phyloP scores from a whole-genome alignment of 345 rosid genomes.

The Sonneratia caseolaris region DNA sequence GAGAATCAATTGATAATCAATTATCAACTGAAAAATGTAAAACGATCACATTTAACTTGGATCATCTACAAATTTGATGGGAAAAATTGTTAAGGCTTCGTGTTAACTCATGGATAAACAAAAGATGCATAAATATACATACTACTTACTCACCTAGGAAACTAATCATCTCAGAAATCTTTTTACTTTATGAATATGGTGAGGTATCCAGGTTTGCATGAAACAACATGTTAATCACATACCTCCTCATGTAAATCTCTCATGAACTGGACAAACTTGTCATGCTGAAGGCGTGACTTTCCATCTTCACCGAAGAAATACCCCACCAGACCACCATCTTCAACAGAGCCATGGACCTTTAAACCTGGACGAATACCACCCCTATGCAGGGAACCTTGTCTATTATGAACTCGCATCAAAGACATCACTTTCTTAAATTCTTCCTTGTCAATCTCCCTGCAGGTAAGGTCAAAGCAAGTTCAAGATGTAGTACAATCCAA shows the following conservation, averaged over 20 bases:
- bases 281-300: constrained; percentile 44
- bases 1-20: too few species aligned
- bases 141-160: background rate
- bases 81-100: background rate
- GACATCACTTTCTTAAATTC: constrained; percentile 95
- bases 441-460: constrained; percentile 66
- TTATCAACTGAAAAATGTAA: background rate
- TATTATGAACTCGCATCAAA: constrained; percentile 73
- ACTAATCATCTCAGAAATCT: background rate
- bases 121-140: background rate
- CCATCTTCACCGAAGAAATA: constrained; percentile 88
- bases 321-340: constrained; percentile 76
- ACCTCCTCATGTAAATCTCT: constrained; percentile 69
- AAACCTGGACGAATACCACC: constrained; percentile 63
- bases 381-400: constrained; percentile 67
- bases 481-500: background rate
- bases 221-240: constrained; percentile 9
- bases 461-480: background rate
- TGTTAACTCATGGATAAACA: background rate
- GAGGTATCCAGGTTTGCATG: background rate
- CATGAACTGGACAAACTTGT: constrained; percentile 68
- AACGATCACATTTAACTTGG: background rate
- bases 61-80: background rate
- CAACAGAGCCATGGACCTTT: constrained; percentile 55
- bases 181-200: background rate